Conservation (phyloP, 2,329 filamentous ascomycete species). For the Paraphoma chrysanthemicola region DNA sequence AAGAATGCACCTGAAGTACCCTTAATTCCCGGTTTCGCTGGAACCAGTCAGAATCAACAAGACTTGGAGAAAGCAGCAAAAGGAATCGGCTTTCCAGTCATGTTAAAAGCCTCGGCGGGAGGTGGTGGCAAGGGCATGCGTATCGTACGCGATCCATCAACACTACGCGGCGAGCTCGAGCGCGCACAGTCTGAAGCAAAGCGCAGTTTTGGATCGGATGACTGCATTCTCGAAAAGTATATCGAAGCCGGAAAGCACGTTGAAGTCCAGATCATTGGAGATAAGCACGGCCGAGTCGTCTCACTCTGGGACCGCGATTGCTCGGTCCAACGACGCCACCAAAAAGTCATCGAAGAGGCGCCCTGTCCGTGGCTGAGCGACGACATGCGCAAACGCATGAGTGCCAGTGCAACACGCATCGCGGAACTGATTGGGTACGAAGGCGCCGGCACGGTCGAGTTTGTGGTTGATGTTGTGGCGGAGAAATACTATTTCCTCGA, state of each 20-base stretch:
- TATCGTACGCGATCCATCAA: slow-evolving; percentile 51
- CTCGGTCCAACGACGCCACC: not conserved
- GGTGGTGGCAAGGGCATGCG: slow-evolving; percentile 66
- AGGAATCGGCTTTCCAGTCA: slow-evolving; percentile 58
- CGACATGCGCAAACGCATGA: not conserved
- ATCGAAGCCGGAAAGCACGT: slow-evolving; percentile 50
- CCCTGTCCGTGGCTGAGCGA: not conserved
- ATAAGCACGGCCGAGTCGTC: not conserved
- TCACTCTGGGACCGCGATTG: not conserved
- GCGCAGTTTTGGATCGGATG: slow-evolving; percentile 53
- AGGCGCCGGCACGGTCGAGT: not conserved
- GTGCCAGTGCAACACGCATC: not conserved
- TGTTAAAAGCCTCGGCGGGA: slow-evolving; percentile 67
- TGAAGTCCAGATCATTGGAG: not conserved
- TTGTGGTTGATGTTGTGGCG: not conserved
- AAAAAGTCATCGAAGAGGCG: not conserved
- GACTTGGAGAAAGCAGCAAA: slow-evolving; percentile 61
- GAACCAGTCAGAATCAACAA: slow-evolving; percentile 47
- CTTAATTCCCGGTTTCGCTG: slow-evolving; percentile 52
- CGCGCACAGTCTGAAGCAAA: slow-evolving; percentile 60
- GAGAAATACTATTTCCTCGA: not conserved
- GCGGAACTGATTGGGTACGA: not conserved
- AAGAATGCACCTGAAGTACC: slow-evolving; percentile 55
- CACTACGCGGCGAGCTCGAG: slow-evolving; percentile 54
- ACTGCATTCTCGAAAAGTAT: slow-evolving; percentile 58